Evolutionary conservation across 2,329 filamentous ascomycete genomes (phyloP), one percentile per base, ranked within the genome.

Genomic region (Diaporthe helianthi): DNA sequence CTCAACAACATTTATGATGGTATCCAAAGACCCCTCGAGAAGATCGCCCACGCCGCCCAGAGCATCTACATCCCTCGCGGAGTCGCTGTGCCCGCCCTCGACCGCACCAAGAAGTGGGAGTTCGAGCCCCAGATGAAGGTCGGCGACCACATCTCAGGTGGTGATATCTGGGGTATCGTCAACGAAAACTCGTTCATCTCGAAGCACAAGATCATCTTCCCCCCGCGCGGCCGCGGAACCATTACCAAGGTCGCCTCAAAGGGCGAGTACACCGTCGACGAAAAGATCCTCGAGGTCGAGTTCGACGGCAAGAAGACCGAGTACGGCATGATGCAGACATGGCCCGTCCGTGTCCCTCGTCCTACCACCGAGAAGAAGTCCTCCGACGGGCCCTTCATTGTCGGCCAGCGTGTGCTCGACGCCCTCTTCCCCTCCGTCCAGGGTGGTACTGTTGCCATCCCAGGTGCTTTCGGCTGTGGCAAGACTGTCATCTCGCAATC

Each of bases 1-100:
- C 93, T 99, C 88, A 95, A 98, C 84, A 98, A 96, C 75, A 99
- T 99, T 81, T 99, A 98, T 86, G 96, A 99, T 81, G 96, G 96
- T 84, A 99, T 99, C 77, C 96, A 99, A 82, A 91, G 96, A 79
- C 96, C 96, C 63, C 90, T 99, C 76, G 91, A 91, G 83, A 90
- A 89, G 74, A 99, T 99, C 77, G 86, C 93, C 75, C 84, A 91
- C 49, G 82, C 87, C 60, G 90, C 94, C 65, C 85, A 93, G 78
- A 94, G 93, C 82, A 99, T 99, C 82, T 99, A 99, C 82, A 99
- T 99, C 73, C 96, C 96, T 77, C 93, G 96, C 76, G 96, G 96
- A 81, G 95, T 99, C 78, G 83, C 92, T 69, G 88, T 94, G 41
- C 93, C 95, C 65, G 91, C 94, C 54, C 88, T 99, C 78, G 92